These are phyloP conservation scores for Pleurotus giganteus DNA, from an alignment of 768 basidiomycete species.

Conservation along the genomic window DNA sequence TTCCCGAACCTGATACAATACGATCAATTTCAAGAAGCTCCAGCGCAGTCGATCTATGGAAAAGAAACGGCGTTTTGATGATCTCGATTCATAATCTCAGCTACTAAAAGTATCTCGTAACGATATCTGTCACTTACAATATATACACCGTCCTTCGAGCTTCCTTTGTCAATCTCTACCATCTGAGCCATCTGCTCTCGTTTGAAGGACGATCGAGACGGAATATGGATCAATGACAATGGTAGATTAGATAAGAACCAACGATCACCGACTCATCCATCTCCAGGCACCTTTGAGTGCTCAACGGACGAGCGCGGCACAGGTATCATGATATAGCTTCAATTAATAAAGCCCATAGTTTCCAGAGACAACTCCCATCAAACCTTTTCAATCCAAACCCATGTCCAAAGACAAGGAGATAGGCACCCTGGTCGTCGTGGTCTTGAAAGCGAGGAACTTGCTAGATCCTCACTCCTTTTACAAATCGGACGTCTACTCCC, in stretches of 20 bases:
- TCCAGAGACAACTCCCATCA: background rate
- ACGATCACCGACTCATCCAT: background rate
- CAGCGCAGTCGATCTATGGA: too few species aligned
- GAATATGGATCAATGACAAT: too few species aligned
- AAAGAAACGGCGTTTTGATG: too few species aligned
- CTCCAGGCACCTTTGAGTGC: background rate
- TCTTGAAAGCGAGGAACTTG: conserved; percentile 83
- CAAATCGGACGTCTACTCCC: conserved; percentile 88
- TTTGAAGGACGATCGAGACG: too few species aligned
- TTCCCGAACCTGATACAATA: conserved; percentile 56
- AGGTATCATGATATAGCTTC: background rate
- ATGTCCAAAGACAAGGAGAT: conserved; percentile 49
- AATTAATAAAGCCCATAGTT: background rate
- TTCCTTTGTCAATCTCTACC: too few species aligned
- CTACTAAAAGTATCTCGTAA: too few species aligned
- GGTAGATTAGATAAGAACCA: background rate
- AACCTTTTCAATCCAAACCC: background rate
- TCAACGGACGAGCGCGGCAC: background rate
- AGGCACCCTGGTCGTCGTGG: conserved; percentile 82
- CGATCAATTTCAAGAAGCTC: conserved; percentile 15
- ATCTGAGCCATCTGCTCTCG: too few species aligned
- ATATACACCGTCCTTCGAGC: too few species aligned
- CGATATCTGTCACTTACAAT: too few species aligned
- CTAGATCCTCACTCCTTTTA: conserved; percentile 81
- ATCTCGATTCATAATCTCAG: too few species aligned